A percentile compares a stretch with the other conserved stretches of the same genome.
Conservation (phyloP, 2,329 filamentous ascomycete species). For the Colletotrichum lupini region DNA sequence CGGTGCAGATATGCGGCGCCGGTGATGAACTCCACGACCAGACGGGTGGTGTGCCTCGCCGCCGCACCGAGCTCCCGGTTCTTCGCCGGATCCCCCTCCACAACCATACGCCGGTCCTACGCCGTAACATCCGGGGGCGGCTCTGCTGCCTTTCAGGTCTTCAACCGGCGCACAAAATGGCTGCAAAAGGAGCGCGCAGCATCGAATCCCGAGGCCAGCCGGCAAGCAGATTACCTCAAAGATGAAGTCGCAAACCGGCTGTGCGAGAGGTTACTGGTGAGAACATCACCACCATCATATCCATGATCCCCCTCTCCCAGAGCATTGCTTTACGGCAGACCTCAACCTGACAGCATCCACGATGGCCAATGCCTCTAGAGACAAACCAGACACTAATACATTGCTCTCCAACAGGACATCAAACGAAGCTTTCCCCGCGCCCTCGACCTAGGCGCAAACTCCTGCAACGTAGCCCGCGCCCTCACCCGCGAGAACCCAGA, state of each 20-base stretch:
- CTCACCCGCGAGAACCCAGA: conserved; percentile 78
- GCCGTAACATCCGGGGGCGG: conserved; percentile 82
- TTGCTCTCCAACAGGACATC: conserved; percentile 75
- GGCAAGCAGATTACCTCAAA: conserved; percentile 90
- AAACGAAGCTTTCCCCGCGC: conserved; percentile 86
- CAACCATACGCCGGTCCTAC: conserved; percentile 65
- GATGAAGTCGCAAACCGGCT: conserved; percentile 90
- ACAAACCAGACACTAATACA: neutral
- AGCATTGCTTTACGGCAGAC: too few species aligned
- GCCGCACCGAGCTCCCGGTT: conserved; percentile 16
- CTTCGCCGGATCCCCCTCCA: neutral
- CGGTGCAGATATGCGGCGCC: conserved; percentile 30
- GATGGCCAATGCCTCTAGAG: neutral
- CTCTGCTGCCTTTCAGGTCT: conserved; percentile 85
- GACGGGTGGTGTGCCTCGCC: conserved; percentile 23
- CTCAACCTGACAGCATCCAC: too few species aligned
- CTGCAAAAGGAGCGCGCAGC: conserved; percentile 91
- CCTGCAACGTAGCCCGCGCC: conserved; percentile 90
- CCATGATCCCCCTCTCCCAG: too few species aligned
- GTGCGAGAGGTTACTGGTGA: conserved; percentile 84
- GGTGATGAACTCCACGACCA: conserved; percentile 32
- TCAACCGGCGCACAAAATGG: conserved; percentile 89
- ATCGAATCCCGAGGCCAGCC: conserved; percentile 73
- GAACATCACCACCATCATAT: conserved; percentile 16
- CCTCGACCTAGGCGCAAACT: conserved; percentile 94